A percentile compares a stretch with the other conserved stretches of the same genome.
These are phyloP conservation scores for Fomitopsis schrenkii DNA, from an alignment of 1,284 basidiomycete genomes.

Conservation along the genomic window DNA sequence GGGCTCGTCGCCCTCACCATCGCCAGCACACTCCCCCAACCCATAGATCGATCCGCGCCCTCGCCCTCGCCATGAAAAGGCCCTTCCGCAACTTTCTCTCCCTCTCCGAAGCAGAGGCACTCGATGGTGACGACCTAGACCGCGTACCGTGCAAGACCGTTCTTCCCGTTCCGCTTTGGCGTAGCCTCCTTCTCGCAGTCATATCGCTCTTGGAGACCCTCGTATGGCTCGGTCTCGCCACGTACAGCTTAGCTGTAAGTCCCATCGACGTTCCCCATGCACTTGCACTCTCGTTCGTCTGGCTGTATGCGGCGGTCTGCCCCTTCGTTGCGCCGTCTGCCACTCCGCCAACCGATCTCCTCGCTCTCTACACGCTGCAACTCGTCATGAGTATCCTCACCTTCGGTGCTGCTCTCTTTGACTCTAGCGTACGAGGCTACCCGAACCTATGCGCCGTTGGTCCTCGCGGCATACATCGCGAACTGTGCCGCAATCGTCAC, in stretches of 20 bases:
- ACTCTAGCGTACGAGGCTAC: slow-evolving; percentile 34
- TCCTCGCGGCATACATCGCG: slow-evolving; percentile 29
- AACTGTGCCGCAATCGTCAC: slow-evolving; percentile 39
- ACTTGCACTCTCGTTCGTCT: slow-evolving; percentile 42
- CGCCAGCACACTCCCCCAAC: slow-evolving; percentile 34
- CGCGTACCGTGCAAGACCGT: slow-evolving; percentile 12
- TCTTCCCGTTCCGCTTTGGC: slow-evolving; percentile 45
- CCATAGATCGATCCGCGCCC: slow-evolving; percentile 17
- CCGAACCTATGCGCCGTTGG: slow-evolving; percentile 32
- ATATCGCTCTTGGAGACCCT: slow-evolving; percentile 46
- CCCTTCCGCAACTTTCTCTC: slow-evolving; percentile 49
- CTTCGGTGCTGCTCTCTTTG: slow-evolving; percentile 47
- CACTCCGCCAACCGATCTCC: slow-evolving; percentile 51
- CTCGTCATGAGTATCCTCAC: slow-evolving; percentile 37
- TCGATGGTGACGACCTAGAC: slow-evolving; percentile 26
- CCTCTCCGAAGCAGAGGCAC: slow-evolving; percentile 55
- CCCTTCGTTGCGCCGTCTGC: slow-evolving; percentile 36
- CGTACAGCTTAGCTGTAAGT: slow-evolving; percentile 35
- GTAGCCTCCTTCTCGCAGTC: slow-evolving; percentile 46
- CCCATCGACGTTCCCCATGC: slow-evolving; percentile 23
- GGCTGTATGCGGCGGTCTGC: slow-evolving; percentile 53
- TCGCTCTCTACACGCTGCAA: slow-evolving; percentile 44
- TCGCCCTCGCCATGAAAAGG: slow-evolving; percentile 26
- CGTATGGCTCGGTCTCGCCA: slow-evolving; percentile 45
- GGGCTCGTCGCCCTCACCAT: slow-evolving; percentile 43